Evolutionary conservation across 495 filamentous ascomycete genomes (phyloP), one percentile per base, ranked within the genome.

Genomic region (Aspergillus bridgeri): DNA sequence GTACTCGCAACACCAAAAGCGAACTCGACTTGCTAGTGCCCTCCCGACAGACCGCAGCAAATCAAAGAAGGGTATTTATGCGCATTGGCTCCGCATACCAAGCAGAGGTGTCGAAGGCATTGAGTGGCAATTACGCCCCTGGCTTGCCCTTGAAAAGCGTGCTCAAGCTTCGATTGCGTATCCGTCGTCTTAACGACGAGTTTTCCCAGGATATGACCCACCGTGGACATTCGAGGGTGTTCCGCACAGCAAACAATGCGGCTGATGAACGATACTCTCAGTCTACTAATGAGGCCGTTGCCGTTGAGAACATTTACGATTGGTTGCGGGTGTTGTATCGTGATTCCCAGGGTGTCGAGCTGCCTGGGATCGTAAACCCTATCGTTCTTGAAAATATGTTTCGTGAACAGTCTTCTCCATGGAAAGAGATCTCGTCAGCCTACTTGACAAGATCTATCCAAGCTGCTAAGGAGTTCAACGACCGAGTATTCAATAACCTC

Each of bases 311-410:
- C 21, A 73, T 77, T 48, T 57, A 68, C 33, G 51, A 58, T 13
- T 71, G 68, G 70, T 71, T 78, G 19, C 60, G 65, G 17, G 23
- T 57, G 0, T 43, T 69, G 3, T 75, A 76, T 51, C 54, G 52
- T 21, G 42, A 62, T 3, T 69, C 71, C 0, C 65, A 72, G 5
- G 75, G 75, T 7, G 60, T 63, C 19, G 75, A 78, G 51, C 60
- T 77, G 4, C 55, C 68, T 2, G 75, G 75, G 2, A 74, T 69
- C 44, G 65, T 76, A 33, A 69, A 75, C 47, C 63, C 73, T 11
- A 52, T 58, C 1, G 54, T 76, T 19, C 61, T 77, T 6, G 60
- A 72, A 49, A 64, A 59, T 9, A 59, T 74, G 19, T 75, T 76
- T 54, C 63, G 67, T 11, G 48, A 68, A 47, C 73, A 76, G 53